Base-by-base conservation (phyloP, 768 basidiomycete species). In the Antrodiella citrinella region DNA sequence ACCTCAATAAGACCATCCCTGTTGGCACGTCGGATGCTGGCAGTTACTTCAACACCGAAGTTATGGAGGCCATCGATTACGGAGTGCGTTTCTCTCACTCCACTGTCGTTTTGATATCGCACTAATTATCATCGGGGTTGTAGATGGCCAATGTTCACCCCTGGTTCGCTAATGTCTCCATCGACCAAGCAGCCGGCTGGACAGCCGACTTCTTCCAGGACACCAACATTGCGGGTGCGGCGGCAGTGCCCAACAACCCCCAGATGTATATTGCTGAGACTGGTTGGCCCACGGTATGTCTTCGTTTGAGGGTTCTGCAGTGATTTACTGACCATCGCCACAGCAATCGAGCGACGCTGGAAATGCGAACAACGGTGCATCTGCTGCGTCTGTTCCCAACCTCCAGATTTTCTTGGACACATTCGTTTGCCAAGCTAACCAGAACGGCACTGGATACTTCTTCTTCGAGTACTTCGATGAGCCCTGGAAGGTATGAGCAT, bases 241-340 rank as follows among this genome's bases (percentile, higher is more conserved):
- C 67, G 7, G 47, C 54, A 0, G 70, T 86, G 19, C n/a, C 78
- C 3, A 95, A 93, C 64, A 73, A 78, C 3, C 91, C 93, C 0
- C 62, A 72, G 42, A 83, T 91, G 76, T 94, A 80, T 67, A 96
- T 98, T 52, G 96, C 95, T 0, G 96, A 99, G 72, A 96, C 93
- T 12, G 88, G 88, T 47, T 87, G 84, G 84, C 84, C 90, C 25
- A 77, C 87, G 45, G 86, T 86, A 66, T 46, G 75, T 15, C 15
- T 7, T 35, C 7, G 30, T 35, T 41, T 4, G 4, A 38, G 46
- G 10, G 25, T 26, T n/a, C 21, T 44, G 43, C 30, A 12, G 4
- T 30, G 45, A 41, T 47, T 47, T 23, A 49, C 47, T 26, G n/a
- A n/a, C 22, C 22, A 1, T 21, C 41, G 30, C 2, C 22, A n/a